phyloP scores from a whole-genome alignment of 768 basidiomycete species.

The Naganishia vaughanmartiniae region DNA sequence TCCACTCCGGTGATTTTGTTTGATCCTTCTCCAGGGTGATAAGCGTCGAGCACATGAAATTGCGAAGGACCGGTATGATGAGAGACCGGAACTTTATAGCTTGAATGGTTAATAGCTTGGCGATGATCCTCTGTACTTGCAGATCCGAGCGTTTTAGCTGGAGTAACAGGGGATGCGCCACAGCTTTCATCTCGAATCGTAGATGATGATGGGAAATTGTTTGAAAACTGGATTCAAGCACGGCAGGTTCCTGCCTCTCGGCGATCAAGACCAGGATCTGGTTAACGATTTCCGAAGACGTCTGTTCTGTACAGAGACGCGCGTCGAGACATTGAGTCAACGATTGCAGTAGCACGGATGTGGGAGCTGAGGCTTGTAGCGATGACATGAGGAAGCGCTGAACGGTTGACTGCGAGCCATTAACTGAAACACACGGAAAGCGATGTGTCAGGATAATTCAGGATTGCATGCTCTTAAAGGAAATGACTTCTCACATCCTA shows the following conservation, averaged over 20 bases:
- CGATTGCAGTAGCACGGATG: background rate
- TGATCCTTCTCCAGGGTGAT: slow-evolving; percentile 3
- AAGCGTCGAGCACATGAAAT: slow-evolving; percentile 13
- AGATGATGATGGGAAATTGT: slow-evolving; percentile 9
- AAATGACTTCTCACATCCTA: slow-evolving; percentile 6
- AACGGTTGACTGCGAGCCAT: background rate
- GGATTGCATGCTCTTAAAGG: too few relatives aligned
- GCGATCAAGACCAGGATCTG: slow-evolving; percentile 21
- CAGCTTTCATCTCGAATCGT: slow-evolving; percentile 24
- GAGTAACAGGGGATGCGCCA: slow-evolving; percentile 24
- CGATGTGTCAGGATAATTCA: too few relatives aligned
- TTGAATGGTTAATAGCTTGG: slow-evolving; percentile 26
- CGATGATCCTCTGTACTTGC: slow-evolving; percentile 17
- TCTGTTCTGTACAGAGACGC: slow-evolving; percentile 3
- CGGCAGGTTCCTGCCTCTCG: slow-evolving; percentile 23
- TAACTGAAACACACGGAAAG: background rate
- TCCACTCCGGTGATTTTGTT: slow-evolving; percentile 6
- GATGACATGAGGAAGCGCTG: background rate
- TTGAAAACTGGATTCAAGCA: slow-evolving; percentile 21
- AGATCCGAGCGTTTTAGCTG: slow-evolving; percentile 23
- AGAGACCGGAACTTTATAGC: slow-evolving; percentile 25
- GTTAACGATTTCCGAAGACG: slow-evolving; percentile 26
- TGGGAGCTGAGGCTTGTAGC: background rate
- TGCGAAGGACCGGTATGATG: slow-evolving; percentile 26
- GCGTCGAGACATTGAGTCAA: slow-evolving; percentile 3